Evolutionary conservation across 2,329 filamentous ascomycete genomes (phyloP).

Genomic region (Verticillium isaacii): DNA sequence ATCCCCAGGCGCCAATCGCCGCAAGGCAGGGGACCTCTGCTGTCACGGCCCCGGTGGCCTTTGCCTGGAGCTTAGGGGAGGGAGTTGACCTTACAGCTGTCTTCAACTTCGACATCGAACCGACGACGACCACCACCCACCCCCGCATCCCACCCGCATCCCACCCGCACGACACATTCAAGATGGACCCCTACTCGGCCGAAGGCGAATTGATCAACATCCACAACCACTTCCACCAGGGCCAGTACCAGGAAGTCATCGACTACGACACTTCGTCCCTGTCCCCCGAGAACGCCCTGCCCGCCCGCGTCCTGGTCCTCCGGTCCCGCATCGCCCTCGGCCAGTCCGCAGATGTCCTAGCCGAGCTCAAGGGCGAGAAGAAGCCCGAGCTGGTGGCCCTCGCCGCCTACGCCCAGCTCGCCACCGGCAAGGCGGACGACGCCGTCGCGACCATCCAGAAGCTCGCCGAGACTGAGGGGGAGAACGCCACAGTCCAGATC

Average conservation of each 20-base stretch:
- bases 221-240: conserved; percentile 68
- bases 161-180: conserved; percentile 17
- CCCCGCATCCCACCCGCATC: background rate
- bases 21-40: background rate
- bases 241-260: conserved; percentile 81
- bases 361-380: conserved; percentile 58
- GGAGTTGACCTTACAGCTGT: background rate
- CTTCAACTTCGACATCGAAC: background rate
- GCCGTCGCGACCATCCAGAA: conserved; percentile 62
- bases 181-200: conserved; percentile 66
- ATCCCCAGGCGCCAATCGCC: background rate
- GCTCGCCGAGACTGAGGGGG: conserved; percentile 60
- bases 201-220: conserved; percentile 70
- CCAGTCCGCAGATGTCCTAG: conserved; percentile 67
- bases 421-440: conserved; percentile 53
- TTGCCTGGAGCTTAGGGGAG: background rate
- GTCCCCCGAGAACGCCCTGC: conserved; percentile 70
- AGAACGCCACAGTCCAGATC: conserved; percentile 79
- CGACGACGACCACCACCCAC: background rate
- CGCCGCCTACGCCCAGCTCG: conserved; percentile 66
- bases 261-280: conserved; percentile 80
- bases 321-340: conserved; percentile 81
- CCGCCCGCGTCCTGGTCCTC: conserved; percentile 72
- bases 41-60: background rate
- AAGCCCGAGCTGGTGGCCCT: conserved; percentile 74